A percentile compares a stretch with the other conserved stretches of the same genome.
phyloP scores from a whole-genome alignment of 192 early-diverging fungal genomes.

The Coemansia asiatica region DNA sequence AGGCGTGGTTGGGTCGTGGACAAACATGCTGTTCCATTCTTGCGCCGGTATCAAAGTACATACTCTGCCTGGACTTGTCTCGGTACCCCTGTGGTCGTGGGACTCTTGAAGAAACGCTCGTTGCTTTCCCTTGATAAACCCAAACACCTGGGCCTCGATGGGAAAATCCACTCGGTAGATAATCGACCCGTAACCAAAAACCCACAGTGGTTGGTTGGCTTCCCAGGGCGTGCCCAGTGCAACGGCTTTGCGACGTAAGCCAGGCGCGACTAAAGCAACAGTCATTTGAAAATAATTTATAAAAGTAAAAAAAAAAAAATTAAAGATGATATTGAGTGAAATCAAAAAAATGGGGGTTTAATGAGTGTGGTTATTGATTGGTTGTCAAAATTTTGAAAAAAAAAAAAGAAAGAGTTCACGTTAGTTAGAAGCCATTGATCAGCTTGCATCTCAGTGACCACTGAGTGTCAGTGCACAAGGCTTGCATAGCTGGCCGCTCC shows the following conservation, averaged over 20 bases:
- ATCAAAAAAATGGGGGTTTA: too few relatives aligned
- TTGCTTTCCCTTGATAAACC: slow-evolving; percentile 21
- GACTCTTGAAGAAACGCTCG: slow-evolving; percentile 57
- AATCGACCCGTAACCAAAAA: slow-evolving; percentile 71
- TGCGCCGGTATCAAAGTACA: slow-evolving; percentile 76
- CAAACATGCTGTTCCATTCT: slow-evolving; percentile 62
- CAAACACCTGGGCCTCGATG: slow-evolving; percentile 36
- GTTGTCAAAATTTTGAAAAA: neutral
- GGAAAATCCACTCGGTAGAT: slow-evolving; percentile 76
- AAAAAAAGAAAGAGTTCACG: too few relatives aligned
- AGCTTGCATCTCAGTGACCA: slow-evolving; percentile 29
- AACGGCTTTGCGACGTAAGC: neutral
- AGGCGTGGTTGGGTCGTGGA: slow-evolving; percentile 3
- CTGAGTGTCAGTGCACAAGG: slow-evolving; percentile 20
- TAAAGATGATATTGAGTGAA: too few relatives aligned
- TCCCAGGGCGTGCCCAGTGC: slow-evolving; percentile 31
- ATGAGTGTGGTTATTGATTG: too few relatives aligned
- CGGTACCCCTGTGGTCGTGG: slow-evolving; percentile 85
- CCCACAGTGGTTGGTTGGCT: slow-evolving; percentile 53
- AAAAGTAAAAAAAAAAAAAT: too few relatives aligned
- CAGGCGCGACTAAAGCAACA: neutral
- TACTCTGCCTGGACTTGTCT: slow-evolving; percentile 74
- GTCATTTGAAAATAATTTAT: neutral
- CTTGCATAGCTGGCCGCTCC: slow-evolving; percentile 36
- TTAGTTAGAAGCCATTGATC: slow-evolving; percentile 22